Evolutionary conservation across 1,284 basidiomycete species (phyloP).

Genomic region (Marasmius tenuissimus): DNA sequence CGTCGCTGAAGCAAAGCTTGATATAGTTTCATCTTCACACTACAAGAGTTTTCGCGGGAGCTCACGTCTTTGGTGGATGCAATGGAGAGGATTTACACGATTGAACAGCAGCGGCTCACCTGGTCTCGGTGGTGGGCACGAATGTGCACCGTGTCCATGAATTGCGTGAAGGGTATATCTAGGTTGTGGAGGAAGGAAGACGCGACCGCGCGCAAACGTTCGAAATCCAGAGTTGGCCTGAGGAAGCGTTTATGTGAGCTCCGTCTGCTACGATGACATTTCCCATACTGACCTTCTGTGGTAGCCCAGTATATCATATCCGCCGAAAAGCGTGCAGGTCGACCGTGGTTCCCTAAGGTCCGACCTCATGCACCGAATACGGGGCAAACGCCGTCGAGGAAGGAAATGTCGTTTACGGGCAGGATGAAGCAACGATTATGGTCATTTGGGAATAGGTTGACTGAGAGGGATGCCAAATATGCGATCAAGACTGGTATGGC

Average conservation of each 20-base stretch:
- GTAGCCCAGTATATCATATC: constrained; percentile 65
- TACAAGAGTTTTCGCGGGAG: constrained; percentile 89
- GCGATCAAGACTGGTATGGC: constrained; percentile 88
- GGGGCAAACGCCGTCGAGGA: constrained; percentile 70
- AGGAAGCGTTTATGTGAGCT: constrained; percentile 40
- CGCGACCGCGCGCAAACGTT: constrained; percentile 2
- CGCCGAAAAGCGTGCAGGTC: constrained; percentile 48
- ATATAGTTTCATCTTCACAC: constrained; percentile 84
- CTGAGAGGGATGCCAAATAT: constrained; percentile 81
- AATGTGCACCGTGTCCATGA: constrained; percentile 19
- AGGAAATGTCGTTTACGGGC: constrained; percentile 57
- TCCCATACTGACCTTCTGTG: constrained; percentile 10
- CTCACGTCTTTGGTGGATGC: constrained; percentile 80
- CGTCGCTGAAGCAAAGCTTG: not conserved
- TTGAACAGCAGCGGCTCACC: constrained; percentile 50
- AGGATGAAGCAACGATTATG: constrained; percentile 73
- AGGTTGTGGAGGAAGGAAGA: constrained; percentile 10
- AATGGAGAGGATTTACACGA: constrained; percentile 70
- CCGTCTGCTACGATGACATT: not conserved
- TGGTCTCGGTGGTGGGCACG: constrained; percentile 42
- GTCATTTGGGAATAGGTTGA: constrained; percentile 70
- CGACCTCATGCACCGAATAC: constrained; percentile 83
- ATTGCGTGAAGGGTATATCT: constrained; percentile 9
- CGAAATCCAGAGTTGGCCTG: constrained; percentile 7
- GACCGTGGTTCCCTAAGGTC: constrained; percentile 81